A percentile compares a stretch with the other conserved stretches of the same genome.
Conservation (phyloP, 1,139 yeast genomes). For the Kurtzmaniella quercitrusa region DNA sequence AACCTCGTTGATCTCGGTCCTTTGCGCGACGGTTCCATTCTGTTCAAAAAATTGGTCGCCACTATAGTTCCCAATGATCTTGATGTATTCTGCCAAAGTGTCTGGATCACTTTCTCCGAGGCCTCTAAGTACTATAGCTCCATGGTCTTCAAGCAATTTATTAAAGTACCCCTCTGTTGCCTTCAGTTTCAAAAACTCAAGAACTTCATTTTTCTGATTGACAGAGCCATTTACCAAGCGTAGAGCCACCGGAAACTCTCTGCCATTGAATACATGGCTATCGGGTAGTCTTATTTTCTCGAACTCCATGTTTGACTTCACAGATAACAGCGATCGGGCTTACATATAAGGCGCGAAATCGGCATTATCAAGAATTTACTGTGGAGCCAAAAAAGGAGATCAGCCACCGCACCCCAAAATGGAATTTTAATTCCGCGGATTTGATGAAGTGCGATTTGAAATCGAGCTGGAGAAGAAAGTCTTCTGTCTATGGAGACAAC, state of each 20-base stretch:
- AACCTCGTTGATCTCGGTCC: constrained; percentile 18
- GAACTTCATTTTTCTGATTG: constrained; percentile 1
- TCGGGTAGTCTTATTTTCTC: constrained; percentile 8
- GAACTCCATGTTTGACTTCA: background rate
- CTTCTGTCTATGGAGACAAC: no score
- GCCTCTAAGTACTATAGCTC: constrained; percentile 18
- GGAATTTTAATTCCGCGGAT: no score
- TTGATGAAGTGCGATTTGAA: no score
- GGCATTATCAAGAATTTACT: no score
- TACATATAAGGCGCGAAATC: no score
- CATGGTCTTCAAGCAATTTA: constrained; percentile 16
- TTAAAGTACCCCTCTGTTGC: constrained; percentile 13
- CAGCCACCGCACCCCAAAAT: no score
- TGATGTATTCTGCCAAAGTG: constrained; percentile 13
- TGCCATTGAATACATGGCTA: constrained; percentile 8
- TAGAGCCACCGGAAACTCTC: background rate
- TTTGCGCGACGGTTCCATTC: constrained; percentile 20
- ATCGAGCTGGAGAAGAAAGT: no score
- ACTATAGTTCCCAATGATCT: constrained; percentile 15
- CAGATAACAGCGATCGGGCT: no score
- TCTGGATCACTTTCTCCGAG: constrained; percentile 17
- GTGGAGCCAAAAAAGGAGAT: no score
- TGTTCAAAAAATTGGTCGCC: constrained; percentile 18
- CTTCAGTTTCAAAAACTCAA: constrained; percentile 9
- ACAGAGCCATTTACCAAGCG: background rate